These are phyloP conservation scores for Schizosaccharomyces octosporus DNA, from an alignment of 805 yeast genomes.

Conservation along the genomic window DNA sequence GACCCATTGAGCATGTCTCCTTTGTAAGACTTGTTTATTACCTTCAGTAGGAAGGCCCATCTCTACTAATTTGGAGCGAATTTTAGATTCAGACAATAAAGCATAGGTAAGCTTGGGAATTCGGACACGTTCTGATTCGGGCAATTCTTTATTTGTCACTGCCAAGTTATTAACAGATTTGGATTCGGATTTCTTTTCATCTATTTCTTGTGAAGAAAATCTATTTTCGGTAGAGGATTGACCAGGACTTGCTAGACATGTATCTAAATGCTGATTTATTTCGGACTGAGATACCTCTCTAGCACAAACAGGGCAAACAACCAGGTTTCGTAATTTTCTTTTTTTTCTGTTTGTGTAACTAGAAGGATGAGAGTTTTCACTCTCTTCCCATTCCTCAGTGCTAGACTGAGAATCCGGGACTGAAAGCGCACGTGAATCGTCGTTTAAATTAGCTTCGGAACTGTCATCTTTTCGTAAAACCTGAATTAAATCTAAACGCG, in stretches of 20 bases:
- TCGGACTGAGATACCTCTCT: background rate
- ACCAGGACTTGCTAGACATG: background rate
- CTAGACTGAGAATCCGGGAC: background rate
- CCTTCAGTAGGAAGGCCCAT: conserved; percentile 40
- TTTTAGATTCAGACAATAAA: conserved; percentile 30
- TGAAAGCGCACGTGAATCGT: background rate
- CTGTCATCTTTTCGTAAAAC: background rate
- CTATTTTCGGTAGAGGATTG: background rate
- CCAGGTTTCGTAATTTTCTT: background rate
- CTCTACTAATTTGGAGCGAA: conserved; percentile 33
- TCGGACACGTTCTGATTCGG: conserved; percentile 12
- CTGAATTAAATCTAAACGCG: background rate
- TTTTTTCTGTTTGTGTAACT: background rate
- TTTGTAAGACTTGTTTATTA: conserved; percentile 33
- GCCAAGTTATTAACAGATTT: background rate
- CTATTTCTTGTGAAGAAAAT: background rate
- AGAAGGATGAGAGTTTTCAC: background rate
- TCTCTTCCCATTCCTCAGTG: background rate
- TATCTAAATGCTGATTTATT: background rate
- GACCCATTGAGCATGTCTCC: conserved; percentile 53
- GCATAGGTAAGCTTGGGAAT: conserved; percentile 42
- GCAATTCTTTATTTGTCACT: conserved; percentile 5
- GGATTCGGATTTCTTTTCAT: background rate
- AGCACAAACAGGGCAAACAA: background rate
- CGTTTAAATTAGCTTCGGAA: background rate